Base-by-base conservation (phyloP, 257 asterid species). In the Solanum pinnatisectum region DNA sequence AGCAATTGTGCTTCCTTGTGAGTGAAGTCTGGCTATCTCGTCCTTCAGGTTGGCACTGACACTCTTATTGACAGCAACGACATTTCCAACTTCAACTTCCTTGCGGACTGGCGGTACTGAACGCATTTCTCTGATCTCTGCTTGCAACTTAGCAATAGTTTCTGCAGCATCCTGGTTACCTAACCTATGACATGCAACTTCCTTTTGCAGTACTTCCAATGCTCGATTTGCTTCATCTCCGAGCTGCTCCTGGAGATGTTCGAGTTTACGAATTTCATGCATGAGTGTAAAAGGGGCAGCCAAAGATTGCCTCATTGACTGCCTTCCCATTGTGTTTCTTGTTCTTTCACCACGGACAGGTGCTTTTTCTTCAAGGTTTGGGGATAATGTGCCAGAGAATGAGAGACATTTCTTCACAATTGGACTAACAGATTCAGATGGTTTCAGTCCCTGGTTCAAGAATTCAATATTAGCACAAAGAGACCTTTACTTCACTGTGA, bases 121-220 rank as follows among this genome's bases (percentile, higher is more conserved):
- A 83, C 96, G 92, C 97, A 96, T 96, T 88, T 91, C 98, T 88
- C 94, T 90, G 91, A 96, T 96, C 90, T 96, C 99, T 10, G 95
- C 95, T 90, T 95, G 99, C 83, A 96, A 94, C 93, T 94, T 96
- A 82, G 99, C 98, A 49, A 96, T 93, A 87, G 99, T 96, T 91
- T 95, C 98, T 67, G 98, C 99, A 87, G 99, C 99, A 87, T 96
- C 98, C 93, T 96, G 99, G 93, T 96, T 96, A 32, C 99, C 99
- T 67, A 88, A 93, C 91, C 98, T 95, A 84, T 96, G 98, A 89
- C 96, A 94, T 39, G 98, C 95, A 72, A 96, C 99, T 93, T 96
- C 99, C 92, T 96, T 96, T 89, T 96, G 98, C 86, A 96, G 92
- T 73, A 96, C 97, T 92, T 96, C 99, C 36, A 96, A 94, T 88